Evolutionary conservation across 495 filamentous ascomycete genomes (phyloP).

Genomic region (Trypethelium eluteriae): DNA sequence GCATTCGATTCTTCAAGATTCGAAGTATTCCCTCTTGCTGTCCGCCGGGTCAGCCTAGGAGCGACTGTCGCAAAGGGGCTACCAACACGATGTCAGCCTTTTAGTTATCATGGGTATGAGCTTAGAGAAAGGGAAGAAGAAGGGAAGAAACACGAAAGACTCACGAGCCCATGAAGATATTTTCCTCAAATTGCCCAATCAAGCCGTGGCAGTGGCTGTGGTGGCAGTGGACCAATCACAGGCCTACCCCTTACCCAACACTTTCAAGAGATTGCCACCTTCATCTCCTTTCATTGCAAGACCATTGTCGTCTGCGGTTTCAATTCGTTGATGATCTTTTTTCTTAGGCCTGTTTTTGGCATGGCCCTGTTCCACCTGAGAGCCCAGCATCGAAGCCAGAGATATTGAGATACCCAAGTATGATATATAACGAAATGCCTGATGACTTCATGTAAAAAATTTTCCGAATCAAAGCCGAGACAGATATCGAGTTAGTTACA

Average conservation of each 20-base stretch:
- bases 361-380: background rate
- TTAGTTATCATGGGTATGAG: background rate
- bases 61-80: no score
- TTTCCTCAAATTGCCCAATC: background rate
- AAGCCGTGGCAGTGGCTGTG: background rate
- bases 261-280: background rate
- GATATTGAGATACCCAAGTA: background rate
- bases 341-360: background rate
- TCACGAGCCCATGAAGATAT: constrained; percentile 1
- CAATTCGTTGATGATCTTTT: background rate
- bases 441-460: background rate
- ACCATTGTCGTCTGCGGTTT: background rate
- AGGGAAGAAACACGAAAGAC: background rate
- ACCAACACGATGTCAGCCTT: background rate
- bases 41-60: no score
- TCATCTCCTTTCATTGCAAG: background rate
- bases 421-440: background rate
- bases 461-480: background rate
- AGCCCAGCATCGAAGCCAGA: background rate
- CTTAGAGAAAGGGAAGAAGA: background rate
- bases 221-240: background rate
- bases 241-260: background rate
- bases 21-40: no score
- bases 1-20: no score
- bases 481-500: background rate